Base-by-base conservation (phyloP, 169 alveolate species). In the Plasmodium vinckei region DNA sequence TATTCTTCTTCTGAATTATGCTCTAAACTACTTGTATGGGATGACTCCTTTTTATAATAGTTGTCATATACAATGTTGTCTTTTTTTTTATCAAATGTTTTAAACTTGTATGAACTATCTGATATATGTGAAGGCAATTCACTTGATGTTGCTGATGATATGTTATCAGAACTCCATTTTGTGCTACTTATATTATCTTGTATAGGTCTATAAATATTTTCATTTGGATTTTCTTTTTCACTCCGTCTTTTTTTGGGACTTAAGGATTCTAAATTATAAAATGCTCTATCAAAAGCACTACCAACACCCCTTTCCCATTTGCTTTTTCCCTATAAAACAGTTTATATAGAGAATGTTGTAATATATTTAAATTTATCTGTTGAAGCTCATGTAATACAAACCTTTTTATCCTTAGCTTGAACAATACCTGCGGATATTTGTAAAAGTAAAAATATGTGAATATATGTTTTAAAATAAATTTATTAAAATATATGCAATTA, bases 231-330 rank as follows among this genome's bases (percentile, higher is more conserved):
- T 46, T 9, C 53, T 25, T 19, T 59, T 46, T 13, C 61, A 5
- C 12, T 15, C 68, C 21, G 49, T n/a, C 68, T 21, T 19, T 25
- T 23, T 47, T 21, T 4, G 39, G 9, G 5, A 1, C 25, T 51
- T 49, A 12, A 12, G 46, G 39, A 39, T 15, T 65, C 54, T 68
- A 63, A 60, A 51, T 60, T 46, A 17, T 54, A 23, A 73, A 61
- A 51, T 12, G 64, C n/a, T 33, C 54, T 19, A 23, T 82, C 84
- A 82, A 65, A 54, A 13, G 60, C 46, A 39, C 53, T 17, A 23
- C 56, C 59, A 54, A 82, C 82, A 33, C 68, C 65, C 63, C 44
- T 65, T 47, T 82, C 47, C 84, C 72, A 15, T 67, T 61, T 82
- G 5, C 47, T 54, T 3, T 23, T 59, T 59, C 47, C 84, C 90